Percentiles rank a stretch among this genome's conserved stretches.
phyloP scores from a whole-genome alignment of 2,329 filamentous ascomycete genomes.

The Fusarium proliferatum region DNA sequence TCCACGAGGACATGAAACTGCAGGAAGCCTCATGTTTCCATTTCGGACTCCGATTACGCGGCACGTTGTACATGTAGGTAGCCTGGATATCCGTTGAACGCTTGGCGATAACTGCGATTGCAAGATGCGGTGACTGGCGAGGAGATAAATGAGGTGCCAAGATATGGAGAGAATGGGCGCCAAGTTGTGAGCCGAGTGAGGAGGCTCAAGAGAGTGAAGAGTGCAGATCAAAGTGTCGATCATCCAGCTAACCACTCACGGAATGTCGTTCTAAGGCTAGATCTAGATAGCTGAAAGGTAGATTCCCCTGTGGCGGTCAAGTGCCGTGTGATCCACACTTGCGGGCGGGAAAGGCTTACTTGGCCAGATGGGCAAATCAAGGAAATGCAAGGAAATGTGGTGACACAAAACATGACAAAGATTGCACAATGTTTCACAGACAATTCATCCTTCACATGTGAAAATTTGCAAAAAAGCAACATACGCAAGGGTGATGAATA shows the following conservation, averaged over 20 bases:
- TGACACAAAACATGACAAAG: neutral
- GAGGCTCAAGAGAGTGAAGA: neutral
- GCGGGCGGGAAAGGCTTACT: conserved; percentile 34
- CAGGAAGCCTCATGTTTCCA: conserved; percentile 28
- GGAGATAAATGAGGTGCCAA: neutral
- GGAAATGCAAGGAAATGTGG: neutral
- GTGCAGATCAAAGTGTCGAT: conserved; percentile 21
- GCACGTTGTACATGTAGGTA: conserved; percentile 29
- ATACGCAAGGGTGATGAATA: neutral
- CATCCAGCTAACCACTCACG: conserved; percentile 13
- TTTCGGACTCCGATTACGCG: conserved; percentile 33
- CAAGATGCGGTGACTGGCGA: neutral
- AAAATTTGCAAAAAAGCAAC: conserved; percentile 4
- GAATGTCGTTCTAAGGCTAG: conserved; percentile 33
- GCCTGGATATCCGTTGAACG: neutral
- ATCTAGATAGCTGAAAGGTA: conserved; percentile 25
- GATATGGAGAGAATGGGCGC: neutral
- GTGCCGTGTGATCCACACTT: conserved; percentile 37
- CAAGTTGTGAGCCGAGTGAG: neutral
- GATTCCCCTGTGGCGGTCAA: conserved; percentile 27
- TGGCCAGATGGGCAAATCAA: conserved; percentile 13
- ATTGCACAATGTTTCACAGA: conserved; percentile 1
- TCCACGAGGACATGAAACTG: conserved; percentile 7
- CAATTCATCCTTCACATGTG: neutral
- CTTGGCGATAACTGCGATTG: conserved; percentile 23